Percentiles rank a stretch among this genome's conserved stretches.
These are phyloP conservation scores for Diospyros kaki DNA, from an alignment of 148 eudicot species.

Conservation along the genomic window DNA sequence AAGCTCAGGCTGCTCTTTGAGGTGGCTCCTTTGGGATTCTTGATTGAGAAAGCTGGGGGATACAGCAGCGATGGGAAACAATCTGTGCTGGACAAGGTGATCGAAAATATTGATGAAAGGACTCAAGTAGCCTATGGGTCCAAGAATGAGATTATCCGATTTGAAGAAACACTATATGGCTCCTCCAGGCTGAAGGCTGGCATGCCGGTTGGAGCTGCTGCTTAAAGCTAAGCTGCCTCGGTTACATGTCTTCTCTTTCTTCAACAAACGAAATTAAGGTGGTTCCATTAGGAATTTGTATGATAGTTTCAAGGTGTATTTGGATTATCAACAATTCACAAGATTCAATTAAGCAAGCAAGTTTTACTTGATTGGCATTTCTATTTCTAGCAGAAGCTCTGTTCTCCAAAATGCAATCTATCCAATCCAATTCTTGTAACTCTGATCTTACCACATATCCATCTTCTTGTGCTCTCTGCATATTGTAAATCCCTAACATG, in stretches of 20 bases:
- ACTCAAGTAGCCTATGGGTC: conserved; percentile 99
- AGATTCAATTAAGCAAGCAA: conserved; percentile 12
- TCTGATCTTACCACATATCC: too few species aligned
- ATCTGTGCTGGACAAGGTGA: conserved; percentile 82
- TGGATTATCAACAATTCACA: not conserved
- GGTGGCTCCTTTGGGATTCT: conserved; percentile 90
- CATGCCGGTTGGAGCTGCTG: conserved; percentile 85
- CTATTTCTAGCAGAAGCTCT: not conserved
- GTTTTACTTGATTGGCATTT: not conserved
- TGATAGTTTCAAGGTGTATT: conserved; percentile 8
- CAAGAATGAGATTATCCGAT: conserved; percentile 85
- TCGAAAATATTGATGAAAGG: conserved; percentile 69
- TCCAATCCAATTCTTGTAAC: too few species aligned
- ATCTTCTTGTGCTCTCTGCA: not conserved
- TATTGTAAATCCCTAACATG: conserved; percentile 9
- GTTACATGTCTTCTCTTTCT: not conserved
- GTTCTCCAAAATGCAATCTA: too few species aligned
- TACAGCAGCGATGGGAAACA: conserved; percentile 84
- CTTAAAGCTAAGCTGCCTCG: conserved; percentile 25
- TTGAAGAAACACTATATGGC: conserved; percentile 88
- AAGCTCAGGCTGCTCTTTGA: conserved; percentile 88
- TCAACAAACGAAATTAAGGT: not conserved
- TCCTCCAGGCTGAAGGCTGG: conserved; percentile 84
- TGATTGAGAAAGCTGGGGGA: conserved; percentile 95
- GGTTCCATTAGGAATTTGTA: conserved; percentile 1